Conservation (phyloP, 495 filamentous ascomycete genomes). For the Letharia lupina region DNA sequence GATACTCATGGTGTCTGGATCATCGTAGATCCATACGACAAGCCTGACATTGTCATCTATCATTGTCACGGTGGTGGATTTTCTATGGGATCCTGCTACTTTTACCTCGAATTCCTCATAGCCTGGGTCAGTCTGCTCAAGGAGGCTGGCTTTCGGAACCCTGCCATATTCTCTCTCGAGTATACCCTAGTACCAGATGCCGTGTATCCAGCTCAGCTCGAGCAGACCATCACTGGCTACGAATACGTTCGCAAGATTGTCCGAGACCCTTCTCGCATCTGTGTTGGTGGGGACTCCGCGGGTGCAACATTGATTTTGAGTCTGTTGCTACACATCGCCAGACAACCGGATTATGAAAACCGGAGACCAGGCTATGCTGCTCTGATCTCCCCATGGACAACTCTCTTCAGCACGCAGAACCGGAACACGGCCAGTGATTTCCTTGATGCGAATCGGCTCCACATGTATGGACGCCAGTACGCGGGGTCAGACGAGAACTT, state of each 20-base stretch:
- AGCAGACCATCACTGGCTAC: constrained; percentile 57
- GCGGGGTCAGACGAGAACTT: constrained; percentile 39
- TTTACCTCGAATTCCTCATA: constrained; percentile 73
- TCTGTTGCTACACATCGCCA: constrained; percentile 52
- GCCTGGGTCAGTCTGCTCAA: constrained; percentile 53
- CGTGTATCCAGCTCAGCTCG: constrained; percentile 58
- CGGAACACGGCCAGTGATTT: constrained; percentile 47
- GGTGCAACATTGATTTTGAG: constrained; percentile 61
- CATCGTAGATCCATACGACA: constrained; percentile 37
- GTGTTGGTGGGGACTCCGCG: constrained; percentile 65
- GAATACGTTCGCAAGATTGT: constrained; percentile 50
- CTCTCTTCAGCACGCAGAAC: constrained; percentile 23
- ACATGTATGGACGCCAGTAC: constrained; percentile 57
- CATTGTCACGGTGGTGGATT: constrained; percentile 75
- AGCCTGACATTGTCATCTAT: constrained; percentile 62
- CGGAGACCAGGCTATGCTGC: constrained; percentile 47
- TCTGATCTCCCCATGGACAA: constrained; percentile 41
- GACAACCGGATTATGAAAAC: constrained; percentile 28
- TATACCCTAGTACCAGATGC: constrained; percentile 72
- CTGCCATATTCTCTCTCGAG: constrained; percentile 68
- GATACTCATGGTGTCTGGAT: constrained; percentile 55
- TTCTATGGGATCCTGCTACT: constrained; percentile 66
- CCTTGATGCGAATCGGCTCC: constrained; percentile 39
- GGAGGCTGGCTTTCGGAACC: constrained; percentile 54
- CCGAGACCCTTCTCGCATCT: constrained; percentile 47